Conservation (phyloP, 108 stramenopile species). For the Schizochytrium sp. region DNA sequence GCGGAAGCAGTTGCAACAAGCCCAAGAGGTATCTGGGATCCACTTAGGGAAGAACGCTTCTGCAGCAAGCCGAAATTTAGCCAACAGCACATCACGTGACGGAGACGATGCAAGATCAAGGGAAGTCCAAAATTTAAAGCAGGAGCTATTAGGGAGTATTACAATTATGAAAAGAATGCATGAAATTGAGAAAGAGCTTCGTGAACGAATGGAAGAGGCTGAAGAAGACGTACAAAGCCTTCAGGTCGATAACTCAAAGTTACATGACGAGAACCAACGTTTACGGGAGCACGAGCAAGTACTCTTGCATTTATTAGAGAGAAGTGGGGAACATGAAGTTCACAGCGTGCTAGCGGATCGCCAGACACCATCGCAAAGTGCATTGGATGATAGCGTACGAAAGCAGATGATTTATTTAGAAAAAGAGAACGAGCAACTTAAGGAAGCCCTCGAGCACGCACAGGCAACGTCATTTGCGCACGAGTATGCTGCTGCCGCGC, state of each 20-base stretch:
- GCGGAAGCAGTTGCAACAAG: conserved; percentile 16
- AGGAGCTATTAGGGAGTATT: conserved; percentile 27
- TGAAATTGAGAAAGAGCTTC: conserved; percentile 32
- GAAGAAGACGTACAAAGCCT: conserved; percentile 36
- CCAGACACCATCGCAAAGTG: background rate
- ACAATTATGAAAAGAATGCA: conserved; percentile 49
- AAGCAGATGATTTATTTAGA: conserved; percentile 4
- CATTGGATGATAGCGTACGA: background rate
- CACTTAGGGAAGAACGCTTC: background rate
- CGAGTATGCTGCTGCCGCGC: conserved; percentile 2
- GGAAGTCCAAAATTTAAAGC: conserved; percentile 1
- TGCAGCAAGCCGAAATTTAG: background rate
- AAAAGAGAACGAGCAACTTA: conserved; percentile 18
- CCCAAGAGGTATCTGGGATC: conserved; percentile 11
- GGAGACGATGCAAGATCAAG: no score
- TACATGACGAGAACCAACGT: conserved; percentile 24
- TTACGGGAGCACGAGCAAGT: conserved; percentile 55
- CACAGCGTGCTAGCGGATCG: background rate
- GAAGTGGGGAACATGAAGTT: background rate
- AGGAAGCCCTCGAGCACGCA: conserved; percentile 1
- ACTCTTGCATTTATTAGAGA: conserved; percentile 11
- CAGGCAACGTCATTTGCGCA: conserved; percentile 42
- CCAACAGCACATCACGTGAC: background rate
- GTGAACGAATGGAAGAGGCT: conserved; percentile 58
- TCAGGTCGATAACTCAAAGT: conserved; percentile 37